phyloP scores from a whole-genome alignment of 23 red algal species.

The Chondrus crispus region DNA sequence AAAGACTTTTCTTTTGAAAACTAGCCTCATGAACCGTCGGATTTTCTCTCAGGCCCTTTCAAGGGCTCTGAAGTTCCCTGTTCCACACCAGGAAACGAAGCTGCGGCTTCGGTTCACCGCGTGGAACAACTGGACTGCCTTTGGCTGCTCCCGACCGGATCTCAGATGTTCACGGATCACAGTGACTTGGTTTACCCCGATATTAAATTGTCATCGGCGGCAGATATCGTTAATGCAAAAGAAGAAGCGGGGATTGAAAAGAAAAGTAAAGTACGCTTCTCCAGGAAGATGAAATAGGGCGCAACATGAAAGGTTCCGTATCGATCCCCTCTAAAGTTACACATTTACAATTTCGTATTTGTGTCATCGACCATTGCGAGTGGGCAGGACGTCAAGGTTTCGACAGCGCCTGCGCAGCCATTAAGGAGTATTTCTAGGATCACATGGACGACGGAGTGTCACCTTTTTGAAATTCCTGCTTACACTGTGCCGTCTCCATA shows the following conservation, averaged over 20 bases:
- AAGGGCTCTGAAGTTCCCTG: background rate
- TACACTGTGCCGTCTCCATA: background rate
- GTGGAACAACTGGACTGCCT: background rate
- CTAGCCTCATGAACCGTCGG: background rate
- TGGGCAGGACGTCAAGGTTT: background rate
- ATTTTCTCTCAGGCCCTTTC: background rate
- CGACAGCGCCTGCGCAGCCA: background rate
- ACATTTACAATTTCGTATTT: background rate
- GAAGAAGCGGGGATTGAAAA: background rate
- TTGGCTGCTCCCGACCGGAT: background rate
- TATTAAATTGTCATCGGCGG: background rate
- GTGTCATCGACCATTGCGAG: background rate
- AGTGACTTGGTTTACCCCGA: constrained; percentile 11
- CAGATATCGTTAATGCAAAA: background rate
- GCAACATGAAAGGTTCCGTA: background rate
- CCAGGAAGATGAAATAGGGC: background rate
- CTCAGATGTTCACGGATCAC: background rate
- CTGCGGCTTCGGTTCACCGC: background rate
- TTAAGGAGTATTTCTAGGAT: background rate
- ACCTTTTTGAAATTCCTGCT: background rate
- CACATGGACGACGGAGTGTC: background rate
- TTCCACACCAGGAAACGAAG: constrained; percentile 6
- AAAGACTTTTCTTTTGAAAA: background rate
- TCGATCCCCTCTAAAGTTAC: background rate
- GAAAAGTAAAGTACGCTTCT: background rate